phyloP scores from a whole-genome alignment of 257 asterid species.

The Ajuga chamaepitys region DNA sequence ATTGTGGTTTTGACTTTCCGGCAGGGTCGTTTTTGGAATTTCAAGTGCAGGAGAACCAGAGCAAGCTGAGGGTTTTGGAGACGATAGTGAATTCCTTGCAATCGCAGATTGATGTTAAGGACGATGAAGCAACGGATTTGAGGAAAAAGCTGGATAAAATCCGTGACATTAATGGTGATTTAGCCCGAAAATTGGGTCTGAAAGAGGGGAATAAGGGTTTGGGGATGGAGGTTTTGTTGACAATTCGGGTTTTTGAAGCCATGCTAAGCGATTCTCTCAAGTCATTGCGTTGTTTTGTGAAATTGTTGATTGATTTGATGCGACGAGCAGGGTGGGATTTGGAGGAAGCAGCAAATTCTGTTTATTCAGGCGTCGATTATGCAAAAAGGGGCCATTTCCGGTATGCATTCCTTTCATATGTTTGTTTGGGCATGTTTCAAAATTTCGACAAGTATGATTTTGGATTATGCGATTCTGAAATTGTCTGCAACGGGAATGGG shows the following conservation, averaged over 20 bases:
- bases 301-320: slow-evolving; percentile 73
- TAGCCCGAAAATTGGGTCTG: slow-evolving; percentile 43
- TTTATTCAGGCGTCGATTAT: slow-evolving; percentile 45
- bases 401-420: slow-evolving; percentile 67
- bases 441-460: slow-evolving; percentile 64
- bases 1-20: slow-evolving; percentile 41
- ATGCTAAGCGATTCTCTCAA: slow-evolving; percentile 67
- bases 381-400: slow-evolving; percentile 54
- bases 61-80: slow-evolving; percentile 92
- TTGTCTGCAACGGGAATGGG: slow-evolving; percentile 27
- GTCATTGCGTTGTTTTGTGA: slow-evolving; percentile 55
- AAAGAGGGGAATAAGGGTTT: slow-evolving; percentile 26
- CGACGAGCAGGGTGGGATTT: slow-evolving; percentile 74
- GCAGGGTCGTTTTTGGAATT: slow-evolving; percentile 60
- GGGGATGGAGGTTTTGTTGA: slow-evolving; percentile 48
- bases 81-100: slow-evolving; percentile 74
- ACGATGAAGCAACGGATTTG: slow-evolving; percentile 59
- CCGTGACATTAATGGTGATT: slow-evolving; percentile 23
- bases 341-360: slow-evolving; percentile 64
- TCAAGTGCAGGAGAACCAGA: slow-evolving; percentile 98
- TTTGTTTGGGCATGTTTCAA: slow-evolving; percentile 69
- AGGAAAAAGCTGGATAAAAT: slow-evolving; percentile 53
- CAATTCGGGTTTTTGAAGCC: slow-evolving; percentile 74
- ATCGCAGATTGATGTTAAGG: slow-evolving; percentile 70
- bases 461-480: slow-evolving; percentile 32